Evolutionary conservation across 192 early-diverging fungal genomes (phyloP).

Genomic region (Dissophora globulifera): DNA sequence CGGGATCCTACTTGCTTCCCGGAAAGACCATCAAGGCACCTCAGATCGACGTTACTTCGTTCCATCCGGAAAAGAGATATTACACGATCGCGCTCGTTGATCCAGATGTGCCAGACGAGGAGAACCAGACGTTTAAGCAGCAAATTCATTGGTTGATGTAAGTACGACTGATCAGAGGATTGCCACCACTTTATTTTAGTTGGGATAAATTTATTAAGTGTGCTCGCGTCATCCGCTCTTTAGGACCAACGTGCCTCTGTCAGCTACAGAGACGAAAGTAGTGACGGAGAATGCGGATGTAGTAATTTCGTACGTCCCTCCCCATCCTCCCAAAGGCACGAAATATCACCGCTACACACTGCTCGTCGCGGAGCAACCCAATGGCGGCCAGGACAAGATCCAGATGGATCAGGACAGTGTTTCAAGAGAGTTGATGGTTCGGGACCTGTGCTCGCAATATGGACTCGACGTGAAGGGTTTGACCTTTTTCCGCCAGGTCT

Average conservation of each 20-base stretch:
- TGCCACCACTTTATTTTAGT: too few relatives aligned
- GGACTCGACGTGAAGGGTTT: slow-evolving; percentile 57
- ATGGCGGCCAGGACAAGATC: slow-evolving; percentile 60
- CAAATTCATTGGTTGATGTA: slow-evolving; percentile 80
- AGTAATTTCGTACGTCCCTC: slow-evolving; percentile 71
- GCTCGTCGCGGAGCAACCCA: slow-evolving; percentile 70
- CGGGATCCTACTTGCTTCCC: slow-evolving; percentile 53
- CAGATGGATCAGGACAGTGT: slow-evolving; percentile 46
- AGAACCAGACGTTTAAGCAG: slow-evolving; percentile 72
- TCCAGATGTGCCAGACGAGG: slow-evolving; percentile 71
- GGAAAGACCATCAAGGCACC: slow-evolving; percentile 65
- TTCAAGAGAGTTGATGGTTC: slow-evolving; percentile 41
- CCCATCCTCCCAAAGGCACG: slow-evolving; percentile 82
- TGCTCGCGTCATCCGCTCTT: too few relatives aligned
- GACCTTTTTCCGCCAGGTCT: slow-evolving; percentile 68
- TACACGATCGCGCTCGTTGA: slow-evolving; percentile 80
- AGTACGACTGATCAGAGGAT: too few relatives aligned
- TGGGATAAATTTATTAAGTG: too few relatives aligned
- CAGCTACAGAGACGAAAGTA: slow-evolving; percentile 57
- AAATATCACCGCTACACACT: slow-evolving; percentile 80
- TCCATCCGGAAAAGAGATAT: slow-evolving; percentile 72
- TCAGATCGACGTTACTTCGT: slow-evolving; percentile 64
- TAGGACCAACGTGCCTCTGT: slow-evolving; percentile 70
- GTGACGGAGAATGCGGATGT: slow-evolving; percentile 55
- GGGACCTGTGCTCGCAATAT: slow-evolving; percentile 51